Base-by-base conservation (phyloP, 2,329 filamentous ascomycete genomes). In the Alternaria ventricosa region DNA sequence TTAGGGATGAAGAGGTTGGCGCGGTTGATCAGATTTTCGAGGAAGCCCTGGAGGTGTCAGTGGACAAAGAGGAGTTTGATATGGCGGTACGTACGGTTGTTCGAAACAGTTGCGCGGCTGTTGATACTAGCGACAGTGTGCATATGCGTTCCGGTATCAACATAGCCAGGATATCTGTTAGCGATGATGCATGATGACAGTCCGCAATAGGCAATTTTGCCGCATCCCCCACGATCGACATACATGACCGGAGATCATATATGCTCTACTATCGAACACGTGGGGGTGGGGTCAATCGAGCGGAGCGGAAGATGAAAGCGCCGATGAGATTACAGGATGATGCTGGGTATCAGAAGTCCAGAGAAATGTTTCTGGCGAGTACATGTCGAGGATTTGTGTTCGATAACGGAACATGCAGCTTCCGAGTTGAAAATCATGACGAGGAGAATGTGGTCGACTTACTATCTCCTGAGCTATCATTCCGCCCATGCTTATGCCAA, bases 401-500 rank as follows among this genome's bases (percentile, higher is more conserved):
- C 61, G 46, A 57, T 36, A 56, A 57, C 75, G 76, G 76, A 75
- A 71, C 61, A 60, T 63, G 49, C 36, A 65, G 56, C 68, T 71
- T 75, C 75, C 76, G 76, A 59, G 46, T 33, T 36, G 56, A 30
- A 9, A 12, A 28, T 51, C 20, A 36, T 15, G 54, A 44, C 13
- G 30, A 45, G 30, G 55, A 46, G 60, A 27, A 54, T 58, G 43
- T 6, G 0, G 36, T 41, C 0, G 59, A 75, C 80, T 73, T 78
- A 85, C 87, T 5, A 97, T 75, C 81, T 97, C 94, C 80, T 97
- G 94, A 3, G 92, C 88, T 72, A 97, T 95, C 94, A 97, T 97
- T 74, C 94, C 93, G 67, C 93, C 93, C 87, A 97, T 92, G 63
- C 90, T 93, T 68, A 95, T 89, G 60, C 93, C 94, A 33, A 92